Evolutionary conservation across 192 early-diverging fungal genomes (phyloP).

Genomic region (Mortierella antarctica): DNA sequence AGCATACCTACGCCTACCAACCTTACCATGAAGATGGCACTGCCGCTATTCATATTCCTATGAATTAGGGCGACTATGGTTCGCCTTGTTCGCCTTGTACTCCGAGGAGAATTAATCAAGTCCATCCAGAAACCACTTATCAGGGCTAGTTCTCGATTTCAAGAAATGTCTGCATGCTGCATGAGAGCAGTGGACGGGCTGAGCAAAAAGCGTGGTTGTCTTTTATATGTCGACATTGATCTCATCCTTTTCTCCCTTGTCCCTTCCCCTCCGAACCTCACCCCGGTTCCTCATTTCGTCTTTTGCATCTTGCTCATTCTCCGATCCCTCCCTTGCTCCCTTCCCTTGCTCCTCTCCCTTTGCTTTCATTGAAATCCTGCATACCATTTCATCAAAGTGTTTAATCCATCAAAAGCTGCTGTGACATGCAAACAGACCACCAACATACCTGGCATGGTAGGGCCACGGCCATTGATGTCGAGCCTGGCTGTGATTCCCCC

Average conservation of each 20-base stretch:
- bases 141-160: too few species aligned
- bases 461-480: slow-evolving; percentile 9
- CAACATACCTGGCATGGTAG: slow-evolving; percentile 9
- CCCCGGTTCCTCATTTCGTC: slow-evolving; percentile 2
- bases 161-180: too few species aligned
- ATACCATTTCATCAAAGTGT: not conserved
- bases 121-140: too few species aligned
- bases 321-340: not conserved
- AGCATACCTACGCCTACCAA: too few species aligned
- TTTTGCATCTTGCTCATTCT: not conserved
- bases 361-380: not conserved
- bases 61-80: too few species aligned
- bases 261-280: not conserved
- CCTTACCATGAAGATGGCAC: too few species aligned
- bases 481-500: not conserved
- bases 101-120: too few species aligned
- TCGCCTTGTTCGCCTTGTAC: too few species aligned
- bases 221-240: not conserved
- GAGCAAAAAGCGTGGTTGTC: too few species aligned
- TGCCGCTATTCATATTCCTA: too few species aligned
- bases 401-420: not conserved
- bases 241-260: not conserved
- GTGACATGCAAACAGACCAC: slow-evolving; percentile 20
- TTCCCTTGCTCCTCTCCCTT: not conserved
- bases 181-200: not conserved